phyloP scores from a whole-genome alignment of 768 basidiomycete genomes.

The Guyanaporus albipodus region DNA sequence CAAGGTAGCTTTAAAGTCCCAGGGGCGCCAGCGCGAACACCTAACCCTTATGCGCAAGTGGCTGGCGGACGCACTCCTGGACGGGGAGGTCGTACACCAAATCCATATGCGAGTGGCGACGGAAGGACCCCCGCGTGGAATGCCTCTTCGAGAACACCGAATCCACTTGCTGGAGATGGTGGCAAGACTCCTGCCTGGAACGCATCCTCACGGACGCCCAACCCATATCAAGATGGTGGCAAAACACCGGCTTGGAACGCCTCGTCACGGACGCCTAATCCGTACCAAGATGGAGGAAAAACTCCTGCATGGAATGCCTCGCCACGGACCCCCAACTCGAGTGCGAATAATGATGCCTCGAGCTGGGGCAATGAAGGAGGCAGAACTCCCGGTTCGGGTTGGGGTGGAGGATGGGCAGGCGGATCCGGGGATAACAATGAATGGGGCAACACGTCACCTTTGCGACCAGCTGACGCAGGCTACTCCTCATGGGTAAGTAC shows the following conservation, averaged over 20 bases:
- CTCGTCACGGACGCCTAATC: conserved; percentile 52
- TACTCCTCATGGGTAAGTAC: conserved; percentile 34
- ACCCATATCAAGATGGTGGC: conserved; percentile 45
- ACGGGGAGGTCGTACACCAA: conserved; percentile 55
- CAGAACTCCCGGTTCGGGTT: conserved; percentile 48
- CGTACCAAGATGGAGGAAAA: conserved; percentile 33
- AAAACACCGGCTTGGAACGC: conserved; percentile 51
- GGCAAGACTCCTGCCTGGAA: conserved; percentile 68
- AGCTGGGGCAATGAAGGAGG: conserved; percentile 37
- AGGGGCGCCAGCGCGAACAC: conserved; percentile 41
- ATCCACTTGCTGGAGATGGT: conserved; percentile 55
- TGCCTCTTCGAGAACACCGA: conserved; percentile 63
- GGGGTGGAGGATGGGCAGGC: conserved; percentile 33
- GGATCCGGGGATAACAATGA: conserved; percentile 17
- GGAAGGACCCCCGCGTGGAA: conserved; percentile 64
- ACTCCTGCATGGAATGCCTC: conserved; percentile 20
- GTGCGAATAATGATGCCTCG: conserved; percentile 26
- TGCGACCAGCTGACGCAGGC: conserved; percentile 27
- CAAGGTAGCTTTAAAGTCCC: conserved; percentile 32
- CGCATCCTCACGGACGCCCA: conserved; percentile 49
- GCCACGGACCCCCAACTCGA: conserved; percentile 53
- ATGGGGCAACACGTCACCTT: conserved; percentile 32
- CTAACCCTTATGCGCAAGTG: conserved; percentile 44
- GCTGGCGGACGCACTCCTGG: conserved; percentile 36
- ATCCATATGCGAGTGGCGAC: conserved; percentile 57